Evolutionary conservation across 2,329 filamentous ascomycete species (phyloP), one percentile per base, ranked within the genome.

Genomic region (Emmonsiellopsis sp.): DNA sequence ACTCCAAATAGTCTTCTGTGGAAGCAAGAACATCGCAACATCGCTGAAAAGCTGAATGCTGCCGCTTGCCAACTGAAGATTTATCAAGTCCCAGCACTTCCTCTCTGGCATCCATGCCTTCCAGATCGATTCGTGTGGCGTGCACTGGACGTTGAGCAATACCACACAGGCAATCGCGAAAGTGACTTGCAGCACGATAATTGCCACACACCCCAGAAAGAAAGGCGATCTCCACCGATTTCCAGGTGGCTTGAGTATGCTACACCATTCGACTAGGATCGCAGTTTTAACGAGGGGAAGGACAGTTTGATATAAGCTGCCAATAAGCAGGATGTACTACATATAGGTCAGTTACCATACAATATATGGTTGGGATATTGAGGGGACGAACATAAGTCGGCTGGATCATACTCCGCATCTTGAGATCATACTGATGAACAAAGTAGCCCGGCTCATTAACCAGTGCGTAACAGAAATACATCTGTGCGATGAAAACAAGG

Each of bases 221-320:
- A 73, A 71, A 5, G 54, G 16, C 34, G 55, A 67, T 13, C 59
- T 60, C 7, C 59, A 61, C 16, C 60, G 52, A 26, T 62, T 59
- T 34, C 43, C 51, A 8, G 51, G 42, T 1, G 65, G 61, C 5
- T 67, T 65, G 44, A 74, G 70, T 5, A 73, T 57, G 6, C 66
- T 63, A n/a, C 61, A 63, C 73, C 74, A 77, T 52, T 76, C 72
- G 7, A 73, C 45, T 10, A 76, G 62, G 46, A 76, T 74, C 10
- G 70, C 68, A 2, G 63, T 63, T 53, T 75, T 76, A 50, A 75
- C 55, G 5, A 72, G 61, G 0, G 70, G 67, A 1, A 75, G 64
- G 15, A 66, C 63, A 35, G 66, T 63, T 0, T 64, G 67, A 55
- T 74, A 74, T 54, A 59, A 67, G 57, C 61, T 58, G 48, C 70